These are phyloP conservation scores for Colletotrichum phormii DNA, from an alignment of 2,329 filamentous ascomycete species.

Conservation along the genomic window DNA sequence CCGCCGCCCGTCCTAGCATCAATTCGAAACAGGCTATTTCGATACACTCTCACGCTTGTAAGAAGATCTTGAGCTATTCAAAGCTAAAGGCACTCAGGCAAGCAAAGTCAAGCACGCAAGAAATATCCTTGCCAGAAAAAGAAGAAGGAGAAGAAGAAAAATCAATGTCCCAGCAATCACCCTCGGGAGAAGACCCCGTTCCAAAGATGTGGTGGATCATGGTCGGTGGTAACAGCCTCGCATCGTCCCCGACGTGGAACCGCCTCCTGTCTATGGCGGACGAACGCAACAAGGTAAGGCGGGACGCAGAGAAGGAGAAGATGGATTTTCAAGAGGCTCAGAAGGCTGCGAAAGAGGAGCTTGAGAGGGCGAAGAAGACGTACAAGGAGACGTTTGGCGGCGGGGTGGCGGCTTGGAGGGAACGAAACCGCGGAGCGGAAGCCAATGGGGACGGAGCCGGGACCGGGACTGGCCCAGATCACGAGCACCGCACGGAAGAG, in stretches of 20 bases:
- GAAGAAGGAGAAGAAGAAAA: too few relatives aligned
- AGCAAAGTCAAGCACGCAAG: background rate
- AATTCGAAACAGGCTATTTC: background rate
- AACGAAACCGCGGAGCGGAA: background rate
- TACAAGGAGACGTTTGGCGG: slow-evolving; percentile 16
- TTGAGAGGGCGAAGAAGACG: slow-evolving; percentile 5
- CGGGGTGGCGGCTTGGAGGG: slow-evolving; percentile 17
- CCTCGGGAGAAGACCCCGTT: background rate
- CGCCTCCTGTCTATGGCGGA: slow-evolving; percentile 2
- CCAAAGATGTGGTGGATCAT: slow-evolving; percentile 19
- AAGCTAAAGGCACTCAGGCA: background rate
- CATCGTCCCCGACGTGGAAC: slow-evolving; percentile 19
- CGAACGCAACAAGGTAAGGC: slow-evolving; percentile 8
- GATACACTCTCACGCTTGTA: background rate
- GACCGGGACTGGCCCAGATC: background rate
- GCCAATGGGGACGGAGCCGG: background rate
- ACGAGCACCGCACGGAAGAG: background rate
- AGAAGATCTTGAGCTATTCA: background rate
- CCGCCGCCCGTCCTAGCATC: background rate
- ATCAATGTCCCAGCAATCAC: slow-evolving; percentile 8
- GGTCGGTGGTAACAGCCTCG: slow-evolving; percentile 24
- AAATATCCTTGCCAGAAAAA: background rate
- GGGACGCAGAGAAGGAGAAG: background rate
- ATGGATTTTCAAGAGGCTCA: slow-evolving; percentile 5
- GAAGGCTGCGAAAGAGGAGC: slow-evolving; percentile 15